Evolutionary conservation across 805 yeast genomes (phyloP), one percentile per base, ranked within the genome.

Genomic region (Lipomyces lipofer): DNA sequence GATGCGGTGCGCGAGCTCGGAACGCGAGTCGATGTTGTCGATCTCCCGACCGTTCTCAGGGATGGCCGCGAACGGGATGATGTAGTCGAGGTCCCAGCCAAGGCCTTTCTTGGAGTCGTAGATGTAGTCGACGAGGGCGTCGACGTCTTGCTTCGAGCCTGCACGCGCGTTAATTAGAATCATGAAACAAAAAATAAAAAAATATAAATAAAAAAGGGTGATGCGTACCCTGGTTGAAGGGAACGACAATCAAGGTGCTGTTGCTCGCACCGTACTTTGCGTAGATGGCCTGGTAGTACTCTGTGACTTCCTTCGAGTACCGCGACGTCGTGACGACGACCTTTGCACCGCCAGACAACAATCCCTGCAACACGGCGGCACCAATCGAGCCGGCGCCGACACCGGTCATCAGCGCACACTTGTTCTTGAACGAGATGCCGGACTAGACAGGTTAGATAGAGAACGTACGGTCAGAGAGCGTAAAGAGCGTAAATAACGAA

Each of bases 381-480:
- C 98, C 99, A 69, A 94, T 94, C 48, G 99, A 94, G 51, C 98
- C 99, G 46, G 88, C 91, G 78, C 99, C 99, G 48, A 98, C 98
- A 79, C 99, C 99, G 46, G 99, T 94, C 63, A 94, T 78, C 67
- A 94, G 81, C 49, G 91, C 97, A 64, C 84, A 84, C 74, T 90
- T 94, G 71, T 83, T 88, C 71, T 85, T 83, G 78, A 84, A 94
- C 36, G 96, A 81, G 53, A 90, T 80, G 76, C 99, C 99, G 66
- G 91, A 29, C 60, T 55, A 21, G 7, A 28, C 5, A 1, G 17
- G 19, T 29, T 13, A 43, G 25, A n/a, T n/a, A n/a, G n/a, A n/a
- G n/a, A n/a, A n/a, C n/a, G 15, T 17, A 19, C 13, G n/a, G 19
- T 6, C 4, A 17, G 13, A 19, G 4, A 24, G 5, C 15, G 19